These are phyloP conservation scores for Russula foetens DNA, from an alignment of 768 basidiomycete genomes.

Conservation along the genomic window DNA sequence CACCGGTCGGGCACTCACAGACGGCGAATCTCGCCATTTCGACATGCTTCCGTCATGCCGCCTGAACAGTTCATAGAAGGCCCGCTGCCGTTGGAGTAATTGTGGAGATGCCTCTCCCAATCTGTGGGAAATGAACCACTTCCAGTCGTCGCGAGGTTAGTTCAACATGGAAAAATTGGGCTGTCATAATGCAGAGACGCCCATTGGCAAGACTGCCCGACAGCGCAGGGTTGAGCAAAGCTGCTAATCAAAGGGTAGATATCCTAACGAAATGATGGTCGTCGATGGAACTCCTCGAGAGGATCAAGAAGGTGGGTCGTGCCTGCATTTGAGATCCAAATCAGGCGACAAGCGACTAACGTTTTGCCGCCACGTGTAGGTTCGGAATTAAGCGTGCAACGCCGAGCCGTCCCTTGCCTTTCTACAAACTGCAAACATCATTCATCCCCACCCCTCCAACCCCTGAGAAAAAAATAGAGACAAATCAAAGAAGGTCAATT, in stretches of 20 bases:
- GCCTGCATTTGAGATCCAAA: constrained; percentile 15
- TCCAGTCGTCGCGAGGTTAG: constrained; percentile 3
- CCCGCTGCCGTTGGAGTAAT: constrained; percentile 7
- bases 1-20: neutral
- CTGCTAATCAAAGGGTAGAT: neutral
- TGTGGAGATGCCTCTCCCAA: neutral
- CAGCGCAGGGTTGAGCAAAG: neutral
- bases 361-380: constrained; percentile 3
- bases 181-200: constrained; percentile 1
- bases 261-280: neutral
- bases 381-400: constrained; percentile 16
- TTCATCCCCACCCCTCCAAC: too few relatives aligned
- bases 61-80: constrained; percentile 11
- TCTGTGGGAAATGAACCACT: constrained; percentile 7
- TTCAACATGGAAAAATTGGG: neutral
- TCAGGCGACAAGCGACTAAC: constrained; percentile 11
- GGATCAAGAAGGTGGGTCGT: constrained; percentile 7
- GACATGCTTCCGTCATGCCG: constrained; percentile 14
- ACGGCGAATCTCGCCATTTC: constrained; percentile 11
- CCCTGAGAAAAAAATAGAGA: constrained; percentile 1
- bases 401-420: constrained; percentile 14
- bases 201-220: neutral
- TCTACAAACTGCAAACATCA: too few relatives aligned
- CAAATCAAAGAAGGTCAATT: constrained; percentile 12
- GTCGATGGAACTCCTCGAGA: neutral